phyloP scores from a whole-genome alignment of 192 early-diverging fungal genomes.

The Podila epigama region DNA sequence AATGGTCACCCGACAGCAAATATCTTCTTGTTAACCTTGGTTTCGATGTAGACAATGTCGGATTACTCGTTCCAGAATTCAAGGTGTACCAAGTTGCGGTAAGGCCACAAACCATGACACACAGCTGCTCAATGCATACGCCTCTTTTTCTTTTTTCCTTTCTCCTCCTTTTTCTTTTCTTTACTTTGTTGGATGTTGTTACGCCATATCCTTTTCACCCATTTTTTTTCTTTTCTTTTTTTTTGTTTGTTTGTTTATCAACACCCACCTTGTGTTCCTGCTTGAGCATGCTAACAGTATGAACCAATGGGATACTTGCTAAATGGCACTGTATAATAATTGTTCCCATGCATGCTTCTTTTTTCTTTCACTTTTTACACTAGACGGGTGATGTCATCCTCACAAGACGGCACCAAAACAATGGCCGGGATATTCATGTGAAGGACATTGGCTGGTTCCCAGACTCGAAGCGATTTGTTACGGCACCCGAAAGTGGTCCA shows the following conservation, averaged over 20 bases:
- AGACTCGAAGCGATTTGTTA: constrained; percentile 29
- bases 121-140: neutral
- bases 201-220: too few species aligned
- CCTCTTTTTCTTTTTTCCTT: neutral
- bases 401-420: constrained; percentile 9
- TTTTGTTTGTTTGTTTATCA: neutral
- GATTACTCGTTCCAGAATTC: constrained; percentile 7
- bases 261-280: neutral
- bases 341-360: neutral
- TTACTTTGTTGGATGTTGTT: too few species aligned
- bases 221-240: neutral
- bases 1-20: constrained; percentile 37
- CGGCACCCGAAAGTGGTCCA: neutral
- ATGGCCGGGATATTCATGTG: constrained; percentile 5
- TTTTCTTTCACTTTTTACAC: neutral
- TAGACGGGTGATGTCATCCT: constrained; percentile 28
- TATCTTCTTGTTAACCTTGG: constrained; percentile 31
- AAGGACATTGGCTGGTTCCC: constrained; percentile 23
- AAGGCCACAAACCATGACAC: neutral
- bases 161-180: neutral
- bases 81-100: constrained; percentile 12
- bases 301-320: too few species aligned
- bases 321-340: neutral
- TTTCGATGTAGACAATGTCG: neutral
- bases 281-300: neutral